Evolutionary conservation across 495 filamentous ascomycete species (phyloP), one percentile per base, ranked within the genome.

Genomic region (Trypethelium eluteriae): DNA sequence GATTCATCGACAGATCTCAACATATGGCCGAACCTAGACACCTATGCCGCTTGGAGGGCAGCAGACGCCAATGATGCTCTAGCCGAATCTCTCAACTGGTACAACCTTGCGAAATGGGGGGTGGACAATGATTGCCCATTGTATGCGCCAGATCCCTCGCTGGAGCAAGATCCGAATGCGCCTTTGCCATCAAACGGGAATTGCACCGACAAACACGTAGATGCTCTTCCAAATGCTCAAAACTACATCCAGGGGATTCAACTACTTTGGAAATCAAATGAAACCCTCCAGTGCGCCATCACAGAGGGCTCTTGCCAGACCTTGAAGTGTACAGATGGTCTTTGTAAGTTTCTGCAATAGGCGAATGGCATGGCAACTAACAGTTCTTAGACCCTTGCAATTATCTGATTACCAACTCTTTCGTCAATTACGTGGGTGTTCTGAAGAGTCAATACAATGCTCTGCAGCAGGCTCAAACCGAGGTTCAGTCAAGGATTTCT

Each of bases 341-440:
- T 35, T 2, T 59, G 53, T 59, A 59, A 14, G 32, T 36, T 32
- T 34, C 5, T 59, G 6, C n/a, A n/a, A 44, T 34, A 36, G 32
- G 7, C 3, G 2, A 36, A 25, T 25, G 32, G 32, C 11, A 35
- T 7, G 14, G 7, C 3, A 35, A 36, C 53, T 59, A 14, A 59
- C 36, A 9, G 18, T 14, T 7, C 9, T 36, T 59, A 59, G 53
- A 59, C 36, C 53, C 53, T 35, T 4, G 5, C 4, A 59, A 59
- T 36, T 59, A 59, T 18, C 53, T 59, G 6, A 59, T 59, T 10
- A 59, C 53, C 18, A 59, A 59, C 14, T 59, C 53, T 32, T 59
- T 59, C 18, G 53, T 59, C 32, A 59, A 59, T 59, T 36, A 35
- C 36, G 3, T 4, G 4, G 32, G 36, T 7, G 7, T 59, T 59